Conservation (phyloP, 257 asterid genomes). For the Solanum phureja region DNA sequence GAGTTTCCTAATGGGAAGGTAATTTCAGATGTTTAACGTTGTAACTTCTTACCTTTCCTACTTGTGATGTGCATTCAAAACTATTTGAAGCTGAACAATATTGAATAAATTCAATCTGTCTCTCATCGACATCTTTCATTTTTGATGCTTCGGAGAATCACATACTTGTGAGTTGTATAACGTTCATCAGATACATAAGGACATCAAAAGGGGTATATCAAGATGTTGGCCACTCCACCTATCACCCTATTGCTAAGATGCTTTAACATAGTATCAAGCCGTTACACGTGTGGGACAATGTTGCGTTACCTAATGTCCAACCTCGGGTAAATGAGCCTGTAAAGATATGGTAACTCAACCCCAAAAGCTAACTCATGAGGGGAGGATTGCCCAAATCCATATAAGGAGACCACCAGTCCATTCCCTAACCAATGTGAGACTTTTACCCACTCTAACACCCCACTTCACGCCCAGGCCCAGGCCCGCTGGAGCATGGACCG, state of each 20-base stretch:
- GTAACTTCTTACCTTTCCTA: not conserved
- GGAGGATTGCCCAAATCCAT: not conserved
- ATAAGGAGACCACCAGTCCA: not conserved
- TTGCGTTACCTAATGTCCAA: not conserved
- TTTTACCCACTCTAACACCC: not conserved
- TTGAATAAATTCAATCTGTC: not conserved
- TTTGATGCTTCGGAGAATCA: not conserved
- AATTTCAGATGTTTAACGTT: conserved; percentile 6
- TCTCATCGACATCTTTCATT: not conserved
- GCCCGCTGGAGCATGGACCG: too few species aligned
- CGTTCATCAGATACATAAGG: not conserved
- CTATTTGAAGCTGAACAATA: not conserved
- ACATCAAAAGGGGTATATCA: not conserved
- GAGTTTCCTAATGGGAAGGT: conserved; percentile 91
- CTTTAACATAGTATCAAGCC: not conserved
- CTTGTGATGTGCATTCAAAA: not conserved
- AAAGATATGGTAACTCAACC: not conserved
- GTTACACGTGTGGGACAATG: not conserved
- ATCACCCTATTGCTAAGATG: not conserved
- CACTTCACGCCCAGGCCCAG: too few species aligned
- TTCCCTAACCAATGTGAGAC: not conserved
- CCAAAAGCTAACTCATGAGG: not conserved
- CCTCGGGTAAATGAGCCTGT: not conserved
- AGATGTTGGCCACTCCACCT: not conserved
- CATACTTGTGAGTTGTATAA: not conserved